Evolutionary conservation across 2,329 filamentous ascomycete species (phyloP).

Genomic region (Aspergillus texensis): DNA sequence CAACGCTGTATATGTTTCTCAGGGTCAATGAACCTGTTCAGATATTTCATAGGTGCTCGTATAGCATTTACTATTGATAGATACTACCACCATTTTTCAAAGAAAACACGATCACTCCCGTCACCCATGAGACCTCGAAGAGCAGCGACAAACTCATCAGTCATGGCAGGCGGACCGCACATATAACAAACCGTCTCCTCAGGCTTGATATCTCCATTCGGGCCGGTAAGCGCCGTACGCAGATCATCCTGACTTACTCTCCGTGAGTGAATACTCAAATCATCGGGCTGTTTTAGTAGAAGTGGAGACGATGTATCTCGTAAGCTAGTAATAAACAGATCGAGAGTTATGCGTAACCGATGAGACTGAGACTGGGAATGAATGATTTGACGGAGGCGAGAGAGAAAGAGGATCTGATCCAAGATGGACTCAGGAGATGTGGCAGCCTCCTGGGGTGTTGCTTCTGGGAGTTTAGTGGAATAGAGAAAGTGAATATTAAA

Average conservation of each 20-base stretch:
- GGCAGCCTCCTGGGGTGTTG: constrained; percentile 5
- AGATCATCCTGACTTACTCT: constrained; percentile 44
- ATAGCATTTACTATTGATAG: neutral
- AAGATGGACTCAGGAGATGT: constrained; percentile 18
- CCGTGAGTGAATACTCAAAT: constrained; percentile 31
- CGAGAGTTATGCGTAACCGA: constrained; percentile 33
- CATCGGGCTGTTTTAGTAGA: constrained; percentile 19
- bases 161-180: constrained; percentile 70
- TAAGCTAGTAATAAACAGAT: constrained; percentile 39
- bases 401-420: constrained; percentile 50
- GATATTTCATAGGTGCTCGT: neutral
- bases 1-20: no score
- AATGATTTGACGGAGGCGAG: constrained; percentile 46
- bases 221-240: constrained; percentile 30
- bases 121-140: constrained; percentile 46
- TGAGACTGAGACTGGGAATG: constrained; percentile 29
- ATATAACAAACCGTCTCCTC: constrained; percentile 62
- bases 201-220: constrained; percentile 29
- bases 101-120: constrained; percentile 53
- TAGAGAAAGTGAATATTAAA: constrained; percentile 65
- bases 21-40: neutral
- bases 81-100: constrained; percentile 66
- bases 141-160: constrained; percentile 62
- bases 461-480: constrained; percentile 51
- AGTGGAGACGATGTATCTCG: constrained; percentile 11